Percentiles rank a stretch among this genome's conserved stretches.
Conservation (phyloP, 352 stramenopile species). For the Phytophthora pinifolia region DNA sequence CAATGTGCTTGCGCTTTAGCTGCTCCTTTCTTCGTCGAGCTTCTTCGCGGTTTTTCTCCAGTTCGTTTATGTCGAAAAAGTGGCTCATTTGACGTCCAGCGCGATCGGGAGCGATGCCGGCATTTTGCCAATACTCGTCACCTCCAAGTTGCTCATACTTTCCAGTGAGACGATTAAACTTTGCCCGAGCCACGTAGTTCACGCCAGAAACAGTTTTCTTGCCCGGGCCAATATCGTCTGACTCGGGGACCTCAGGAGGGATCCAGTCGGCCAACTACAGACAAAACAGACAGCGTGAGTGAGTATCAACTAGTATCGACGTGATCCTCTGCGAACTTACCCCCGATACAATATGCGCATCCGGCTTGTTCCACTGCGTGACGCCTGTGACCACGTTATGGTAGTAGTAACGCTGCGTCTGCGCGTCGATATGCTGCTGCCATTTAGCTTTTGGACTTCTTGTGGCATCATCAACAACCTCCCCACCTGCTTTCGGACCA, state of each 20-base stretch:
- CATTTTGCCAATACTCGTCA: conserved; percentile 66
- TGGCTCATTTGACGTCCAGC: conserved; percentile 84
- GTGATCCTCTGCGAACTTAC: conserved; percentile 34
- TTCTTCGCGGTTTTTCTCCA: conserved; percentile 84
- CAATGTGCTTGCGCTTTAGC: conserved; percentile 83
- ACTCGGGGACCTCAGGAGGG: conserved; percentile 45
- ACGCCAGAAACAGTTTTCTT: conserved; percentile 54
- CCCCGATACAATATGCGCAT: conserved; percentile 63
- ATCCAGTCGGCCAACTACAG: conserved; percentile 77
- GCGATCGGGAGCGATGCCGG: conserved; percentile 61
- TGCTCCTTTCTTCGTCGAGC: conserved; percentile 73
- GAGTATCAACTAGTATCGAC: not conserved
- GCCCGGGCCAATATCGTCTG: conserved; percentile 13
- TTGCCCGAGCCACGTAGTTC: conserved; percentile 66
- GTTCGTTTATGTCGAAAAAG: conserved; percentile 79
- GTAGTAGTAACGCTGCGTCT: conserved; percentile 85
- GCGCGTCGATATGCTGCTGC: conserved; percentile 85
- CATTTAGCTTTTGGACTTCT: conserved; percentile 50
- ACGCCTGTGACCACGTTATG: conserved; percentile 75
- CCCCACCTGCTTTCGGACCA: not conserved
- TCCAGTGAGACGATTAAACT: conserved; percentile 80
- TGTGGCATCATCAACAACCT: conserved; percentile 4
- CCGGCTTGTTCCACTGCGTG: conserved; percentile 81
- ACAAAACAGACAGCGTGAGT: conserved; percentile 10
- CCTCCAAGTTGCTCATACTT: conserved; percentile 72